These are phyloP conservation scores for Gelatoporia subvermispora DNA, from an alignment of 768 basidiomycete genomes.

Conservation along the genomic window DNA sequence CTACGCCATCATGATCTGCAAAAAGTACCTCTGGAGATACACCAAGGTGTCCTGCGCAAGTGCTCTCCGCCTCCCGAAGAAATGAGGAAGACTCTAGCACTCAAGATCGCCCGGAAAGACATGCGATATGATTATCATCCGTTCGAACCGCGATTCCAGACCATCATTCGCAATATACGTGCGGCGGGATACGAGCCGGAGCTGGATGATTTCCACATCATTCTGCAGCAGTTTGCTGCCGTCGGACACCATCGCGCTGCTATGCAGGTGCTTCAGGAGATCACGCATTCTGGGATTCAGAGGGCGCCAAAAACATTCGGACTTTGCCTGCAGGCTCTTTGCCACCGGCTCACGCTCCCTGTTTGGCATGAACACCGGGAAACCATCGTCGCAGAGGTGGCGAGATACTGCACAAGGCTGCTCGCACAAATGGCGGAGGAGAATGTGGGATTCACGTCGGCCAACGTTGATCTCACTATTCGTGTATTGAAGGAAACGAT, in stretches of 20 bases:
- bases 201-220: constrained; percentile 68
- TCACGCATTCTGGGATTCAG: constrained; percentile 37
- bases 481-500: constrained; percentile 65
- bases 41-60: constrained; percentile 64
- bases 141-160: constrained; percentile 64
- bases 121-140: constrained; percentile 34
- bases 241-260: constrained; percentile 65
- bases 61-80: constrained; percentile 47
- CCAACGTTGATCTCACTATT: constrained; percentile 61
- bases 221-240: constrained; percentile 71
- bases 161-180: constrained; percentile 68
- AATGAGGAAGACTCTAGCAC: constrained; percentile 42
- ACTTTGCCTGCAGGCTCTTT: constrained; percentile 64
- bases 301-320: constrained; percentile 57
- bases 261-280: constrained; percentile 56
- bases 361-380: constrained; percentile 33
- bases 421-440: constrained; percentile 53
- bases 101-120: constrained; percentile 32
- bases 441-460: constrained; percentile 46
- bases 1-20: constrained; percentile 43
- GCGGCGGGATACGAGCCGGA: constrained; percentile 38
- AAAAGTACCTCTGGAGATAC: constrained; percentile 55
- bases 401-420: constrained; percentile 43
- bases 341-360: constrained; percentile 62
- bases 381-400: constrained; percentile 36